Conservation (phyloP, 331 rosid species). For the Phaseolus coccineus region DNA sequence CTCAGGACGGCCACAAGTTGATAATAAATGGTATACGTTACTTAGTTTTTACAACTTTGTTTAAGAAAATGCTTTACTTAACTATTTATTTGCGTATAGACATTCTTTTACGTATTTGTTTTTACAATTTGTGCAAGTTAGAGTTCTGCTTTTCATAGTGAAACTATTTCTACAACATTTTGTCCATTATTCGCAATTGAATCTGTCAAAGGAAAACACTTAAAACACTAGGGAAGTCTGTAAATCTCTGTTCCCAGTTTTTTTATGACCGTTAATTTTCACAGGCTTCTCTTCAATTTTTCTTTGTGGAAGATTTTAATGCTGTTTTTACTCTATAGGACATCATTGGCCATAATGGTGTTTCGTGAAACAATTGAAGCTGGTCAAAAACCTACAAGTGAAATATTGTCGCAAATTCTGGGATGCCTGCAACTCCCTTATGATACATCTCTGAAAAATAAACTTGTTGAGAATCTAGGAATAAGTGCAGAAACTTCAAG, state of each 20-base stretch:
- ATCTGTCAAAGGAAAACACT: constrained; percentile 16
- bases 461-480: constrained; percentile 79
- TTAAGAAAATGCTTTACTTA: constrained; percentile 35
- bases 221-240: constrained; percentile 12
- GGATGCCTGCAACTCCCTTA: constrained; percentile 89
- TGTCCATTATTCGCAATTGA: constrained; percentile 12
- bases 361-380: constrained; percentile 80
- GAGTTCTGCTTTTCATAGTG: constrained; percentile 13
- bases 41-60: constrained; percentile 21
- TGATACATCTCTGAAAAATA: constrained; percentile 62
- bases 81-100: background rate
- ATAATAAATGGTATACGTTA: constrained; percentile 77
- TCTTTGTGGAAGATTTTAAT: constrained; percentile 38
- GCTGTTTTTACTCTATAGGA: constrained; percentile 60
- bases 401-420: constrained; percentile 77
- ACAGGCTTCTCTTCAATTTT: constrained; percentile 39
- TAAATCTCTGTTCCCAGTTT: constrained; percentile 25
- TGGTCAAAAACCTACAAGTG: constrained; percentile 73
- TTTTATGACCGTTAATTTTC: constrained; percentile 37
- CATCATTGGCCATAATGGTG: constrained; percentile 81
- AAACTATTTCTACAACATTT: constrained; percentile 5
- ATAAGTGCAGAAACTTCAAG: constrained; percentile 59
- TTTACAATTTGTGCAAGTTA: constrained; percentile 24
- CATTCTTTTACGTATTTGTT: background rate
- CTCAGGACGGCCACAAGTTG: constrained; percentile 61